Conservation (phyloP, 305 asterid genomes). For the Lippia alba region DNA sequence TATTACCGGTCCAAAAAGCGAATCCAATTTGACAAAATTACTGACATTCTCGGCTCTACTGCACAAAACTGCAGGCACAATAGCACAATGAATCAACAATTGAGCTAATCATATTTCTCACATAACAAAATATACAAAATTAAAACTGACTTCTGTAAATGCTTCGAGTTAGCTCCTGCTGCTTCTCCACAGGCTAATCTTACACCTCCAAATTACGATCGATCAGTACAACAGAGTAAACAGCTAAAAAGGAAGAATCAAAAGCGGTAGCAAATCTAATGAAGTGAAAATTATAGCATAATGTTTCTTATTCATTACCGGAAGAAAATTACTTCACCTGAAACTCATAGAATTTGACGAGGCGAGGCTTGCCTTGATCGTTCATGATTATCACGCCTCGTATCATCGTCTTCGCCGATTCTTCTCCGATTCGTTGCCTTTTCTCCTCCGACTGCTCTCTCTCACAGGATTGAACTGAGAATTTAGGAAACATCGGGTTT, state of each 20-base stretch:
- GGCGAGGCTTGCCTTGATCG: slow-evolving; percentile 92
- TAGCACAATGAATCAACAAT: slow-evolving; percentile 10
- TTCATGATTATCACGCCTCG: slow-evolving; percentile 89
- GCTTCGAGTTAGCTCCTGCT: slow-evolving; percentile 82
- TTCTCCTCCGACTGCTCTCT: neutral
- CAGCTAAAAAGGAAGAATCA: neutral
- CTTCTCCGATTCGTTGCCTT: slow-evolving; percentile 13
- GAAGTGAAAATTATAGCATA: slow-evolving; percentile 6
- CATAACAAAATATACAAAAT: neutral
- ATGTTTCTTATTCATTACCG: neutral
- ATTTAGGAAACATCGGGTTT: slow-evolving; percentile 1
- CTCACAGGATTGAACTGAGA: neutral
- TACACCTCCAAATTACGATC: slow-evolving; percentile 35
- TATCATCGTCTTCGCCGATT: slow-evolving; percentile 57
- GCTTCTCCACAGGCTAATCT: slow-evolving; percentile 84
- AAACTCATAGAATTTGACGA: slow-evolving; percentile 80
- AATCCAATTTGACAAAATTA: slow-evolving; percentile 83
- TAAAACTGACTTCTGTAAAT: slow-evolving; percentile 70
- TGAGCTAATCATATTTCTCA: slow-evolving; percentile 8
- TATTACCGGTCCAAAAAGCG: slow-evolving; percentile 78
- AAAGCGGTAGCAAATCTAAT: slow-evolving; percentile 14
- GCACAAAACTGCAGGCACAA: slow-evolving; percentile 73
- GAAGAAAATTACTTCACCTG: slow-evolving; percentile 50
- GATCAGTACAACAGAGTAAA: slow-evolving; percentile 23
- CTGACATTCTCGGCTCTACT: slow-evolving; percentile 88